These are phyloP conservation scores for Cylindrotheca fusiformis DNA, from an alignment of 108 stramenopile species.

Conservation along the genomic window DNA sequence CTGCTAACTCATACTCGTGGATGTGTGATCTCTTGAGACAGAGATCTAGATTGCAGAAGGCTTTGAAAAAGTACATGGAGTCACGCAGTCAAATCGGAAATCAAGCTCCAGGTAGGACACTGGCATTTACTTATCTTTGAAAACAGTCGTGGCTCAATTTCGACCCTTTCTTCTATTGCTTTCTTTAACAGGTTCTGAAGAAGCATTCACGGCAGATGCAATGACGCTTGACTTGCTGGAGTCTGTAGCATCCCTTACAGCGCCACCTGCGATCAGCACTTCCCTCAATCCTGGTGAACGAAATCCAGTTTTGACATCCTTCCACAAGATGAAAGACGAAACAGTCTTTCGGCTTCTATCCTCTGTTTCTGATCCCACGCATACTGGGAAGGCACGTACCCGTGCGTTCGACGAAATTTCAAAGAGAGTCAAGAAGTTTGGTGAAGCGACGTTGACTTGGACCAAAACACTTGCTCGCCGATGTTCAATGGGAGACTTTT, in stretches of 20 bases:
- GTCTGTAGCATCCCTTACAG: constrained; percentile 41
- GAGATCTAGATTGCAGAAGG: constrained; percentile 53
- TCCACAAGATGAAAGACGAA: constrained; percentile 77
- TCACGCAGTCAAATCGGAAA: constrained; percentile 46
- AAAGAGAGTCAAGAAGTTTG: constrained; percentile 67
- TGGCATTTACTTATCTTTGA: too few relatives aligned
- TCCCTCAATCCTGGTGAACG: constrained; percentile 24
- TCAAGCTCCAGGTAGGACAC: constrained; percentile 31
- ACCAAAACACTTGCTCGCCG: constrained; percentile 59
- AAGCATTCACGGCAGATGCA: constrained; percentile 61
- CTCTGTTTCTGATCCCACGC: constrained; percentile 59
- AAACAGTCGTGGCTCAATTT: too few relatives aligned
- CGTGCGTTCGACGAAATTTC: constrained; percentile 81
- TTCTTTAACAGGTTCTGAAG: constrained; percentile 43
- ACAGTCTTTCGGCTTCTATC: constrained; percentile 80
- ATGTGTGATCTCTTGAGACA: constrained; percentile 47
- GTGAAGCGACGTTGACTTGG: constrained; percentile 51
- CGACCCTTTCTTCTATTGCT: too few relatives aligned
- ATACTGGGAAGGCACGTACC: constrained; percentile 56
- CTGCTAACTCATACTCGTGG: constrained; percentile 50
- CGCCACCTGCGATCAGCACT: constrained; percentile 10
- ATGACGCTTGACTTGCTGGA: constrained; percentile 73
- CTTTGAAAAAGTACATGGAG: constrained; percentile 56
- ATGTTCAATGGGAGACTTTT: constrained; percentile 72
- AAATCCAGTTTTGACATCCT: constrained; percentile 49